Evolutionary conservation across 306 rosid genomes (phyloP).

Genomic region (Acacia melanoxylon): DNA sequence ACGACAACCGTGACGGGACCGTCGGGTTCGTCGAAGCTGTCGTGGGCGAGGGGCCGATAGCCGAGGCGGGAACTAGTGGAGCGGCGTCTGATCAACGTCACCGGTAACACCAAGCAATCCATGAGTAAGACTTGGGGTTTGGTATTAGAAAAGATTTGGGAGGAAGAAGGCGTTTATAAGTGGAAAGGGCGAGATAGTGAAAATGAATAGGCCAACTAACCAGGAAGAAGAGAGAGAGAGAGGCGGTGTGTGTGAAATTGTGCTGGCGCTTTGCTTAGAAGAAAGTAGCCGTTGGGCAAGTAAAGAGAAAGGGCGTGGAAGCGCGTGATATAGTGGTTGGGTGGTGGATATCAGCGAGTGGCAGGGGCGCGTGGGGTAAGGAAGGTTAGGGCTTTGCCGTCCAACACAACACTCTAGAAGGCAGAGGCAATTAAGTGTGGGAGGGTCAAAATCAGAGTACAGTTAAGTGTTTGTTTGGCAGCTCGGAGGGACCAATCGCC

Average conservation of each 20-base stretch:
- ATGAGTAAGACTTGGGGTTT: conserved; percentile 25
- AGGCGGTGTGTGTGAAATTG: not conserved
- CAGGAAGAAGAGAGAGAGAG: conserved; percentile 10
- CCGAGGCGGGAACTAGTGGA: conserved; percentile 47
- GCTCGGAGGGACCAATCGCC: not conserved
- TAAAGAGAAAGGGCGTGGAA: not conserved
- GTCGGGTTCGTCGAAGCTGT: conserved; percentile 35
- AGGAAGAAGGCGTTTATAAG: not conserved
- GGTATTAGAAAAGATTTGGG: not conserved
- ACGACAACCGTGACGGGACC: conserved; percentile 72
- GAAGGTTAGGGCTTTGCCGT: not conserved
- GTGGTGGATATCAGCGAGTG: not conserved
- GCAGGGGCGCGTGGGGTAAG: not conserved
- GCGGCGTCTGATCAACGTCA: conserved; percentile 51
- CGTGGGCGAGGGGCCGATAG: conserved; percentile 45
- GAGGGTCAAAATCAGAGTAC: not conserved
- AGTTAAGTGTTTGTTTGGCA: not conserved
- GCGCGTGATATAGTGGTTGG: not conserved
- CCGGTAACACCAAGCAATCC: conserved; percentile 83
- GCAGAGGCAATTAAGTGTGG: not conserved
- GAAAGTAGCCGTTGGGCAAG: conserved; percentile 16
- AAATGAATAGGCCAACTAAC: conserved; percentile 34
- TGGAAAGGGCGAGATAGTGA: not conserved
- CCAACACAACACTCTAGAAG: not conserved
- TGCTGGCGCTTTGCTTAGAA: not conserved